Evolutionary conservation across 108 stramenopile species (phyloP).

Genomic region (Cyclotella choctawhatcheeana): DNA sequence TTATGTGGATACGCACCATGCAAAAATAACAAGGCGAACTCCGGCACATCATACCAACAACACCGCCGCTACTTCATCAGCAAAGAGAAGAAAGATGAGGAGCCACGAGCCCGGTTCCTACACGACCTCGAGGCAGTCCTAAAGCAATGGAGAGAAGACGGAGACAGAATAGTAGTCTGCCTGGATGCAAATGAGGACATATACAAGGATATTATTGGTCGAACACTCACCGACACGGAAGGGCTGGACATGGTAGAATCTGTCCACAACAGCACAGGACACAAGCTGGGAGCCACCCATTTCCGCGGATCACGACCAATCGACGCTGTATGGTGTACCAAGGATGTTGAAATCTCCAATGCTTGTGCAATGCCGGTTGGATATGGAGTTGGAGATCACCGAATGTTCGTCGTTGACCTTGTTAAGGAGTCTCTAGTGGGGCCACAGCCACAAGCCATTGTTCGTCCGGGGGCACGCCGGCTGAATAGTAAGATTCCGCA

Average conservation of each 20-base stretch:
- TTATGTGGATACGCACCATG: slow-evolving; percentile 1
- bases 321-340: slow-evolving; percentile 11
- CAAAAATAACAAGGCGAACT: not conserved
- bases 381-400: slow-evolving; percentile 17
- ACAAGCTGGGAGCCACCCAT: slow-evolving; percentile 1
- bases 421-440: not conserved
- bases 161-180: slow-evolving; percentile 14
- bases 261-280: slow-evolving; percentile 6
- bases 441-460: not conserved
- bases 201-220: slow-evolving; percentile 3
- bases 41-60: slow-evolving; percentile 8
- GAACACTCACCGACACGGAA: not conserved
- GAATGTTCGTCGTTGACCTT: slow-evolving; percentile 19
- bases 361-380: slow-evolving; percentile 14
- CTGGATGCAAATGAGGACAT: slow-evolving; percentile 9
- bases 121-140: not conserved
- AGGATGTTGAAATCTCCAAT: not conserved
- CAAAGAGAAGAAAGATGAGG: not conserved
- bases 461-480: not conserved
- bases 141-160: slow-evolving; percentile 4
- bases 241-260: not conserved
- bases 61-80: not conserved
- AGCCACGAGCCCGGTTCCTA: not conserved
- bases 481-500: not conserved
- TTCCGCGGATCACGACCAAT: slow-evolving; percentile 9